Evolutionary conservation across 2,329 filamentous ascomycete species (phyloP).

Genomic region (Colletotrichum liaoningense): DNA sequence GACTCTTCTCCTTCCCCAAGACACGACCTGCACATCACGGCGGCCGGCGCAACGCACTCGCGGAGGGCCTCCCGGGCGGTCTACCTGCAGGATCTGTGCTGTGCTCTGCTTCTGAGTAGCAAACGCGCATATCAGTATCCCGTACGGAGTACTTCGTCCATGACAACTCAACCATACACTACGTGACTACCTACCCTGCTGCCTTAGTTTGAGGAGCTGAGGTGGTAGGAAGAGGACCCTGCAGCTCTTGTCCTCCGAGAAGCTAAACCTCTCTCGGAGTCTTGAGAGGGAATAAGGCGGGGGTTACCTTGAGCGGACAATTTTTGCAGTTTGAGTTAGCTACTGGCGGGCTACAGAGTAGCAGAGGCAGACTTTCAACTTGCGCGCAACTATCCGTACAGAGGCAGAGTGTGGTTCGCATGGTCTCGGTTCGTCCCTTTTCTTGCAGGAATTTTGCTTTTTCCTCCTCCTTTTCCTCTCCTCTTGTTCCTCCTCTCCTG

Average conservation of each 20-base stretch:
- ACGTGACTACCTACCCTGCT: too few species aligned
- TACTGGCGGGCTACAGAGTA: too few species aligned
- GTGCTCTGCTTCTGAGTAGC: background rate
- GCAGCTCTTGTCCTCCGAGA: background rate
- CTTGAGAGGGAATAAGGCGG: background rate
- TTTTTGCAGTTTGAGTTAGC: background rate
- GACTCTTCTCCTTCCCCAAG: background rate
- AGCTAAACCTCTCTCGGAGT: background rate
- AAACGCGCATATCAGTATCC: background rate
- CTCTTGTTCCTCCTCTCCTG: too few species aligned
- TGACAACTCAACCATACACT: background rate
- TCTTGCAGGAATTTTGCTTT: background rate
- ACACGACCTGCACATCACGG: background rate
- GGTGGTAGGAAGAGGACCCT: background rate
- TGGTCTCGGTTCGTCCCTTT: background rate
- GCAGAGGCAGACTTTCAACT: too few species aligned
- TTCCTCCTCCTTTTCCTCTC: background rate
- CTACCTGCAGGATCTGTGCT: background rate
- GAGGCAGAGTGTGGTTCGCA: background rate
- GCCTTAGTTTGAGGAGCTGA: background rate
- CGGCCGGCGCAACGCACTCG: background rate
- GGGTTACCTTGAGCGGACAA: too few species aligned
- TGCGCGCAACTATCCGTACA: background rate
- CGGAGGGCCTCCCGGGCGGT: background rate
- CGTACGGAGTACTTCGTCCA: too few species aligned